These are phyloP conservation scores for Lentinula guzmanii DNA, from an alignment of 768 basidiomycete species.

Conservation along the genomic window DNA sequence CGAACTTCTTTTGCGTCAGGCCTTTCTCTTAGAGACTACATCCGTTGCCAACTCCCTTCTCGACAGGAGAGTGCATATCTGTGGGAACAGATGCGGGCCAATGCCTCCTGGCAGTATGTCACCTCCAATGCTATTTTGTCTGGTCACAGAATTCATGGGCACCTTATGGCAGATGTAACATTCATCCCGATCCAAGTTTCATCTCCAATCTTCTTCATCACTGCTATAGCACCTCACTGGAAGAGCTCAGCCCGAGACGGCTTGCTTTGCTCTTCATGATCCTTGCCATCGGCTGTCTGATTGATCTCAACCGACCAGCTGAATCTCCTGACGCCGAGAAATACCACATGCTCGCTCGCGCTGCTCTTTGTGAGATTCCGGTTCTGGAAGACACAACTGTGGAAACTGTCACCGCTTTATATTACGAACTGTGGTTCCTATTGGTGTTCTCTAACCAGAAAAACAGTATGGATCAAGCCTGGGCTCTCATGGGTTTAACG, in stretches of 20 bases:
- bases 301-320: conserved; percentile 45
- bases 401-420: conserved; percentile 52
- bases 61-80: conserved; percentile 53
- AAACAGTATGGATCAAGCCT: conserved; percentile 51
- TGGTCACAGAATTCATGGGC: background rate
- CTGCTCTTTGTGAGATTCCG: conserved; percentile 52
- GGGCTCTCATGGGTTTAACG: conserved; percentile 51
- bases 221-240: conserved; percentile 48
- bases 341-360: conserved; percentile 56
- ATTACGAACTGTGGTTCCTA: conserved; percentile 63
- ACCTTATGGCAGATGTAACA: conserved; percentile 43
- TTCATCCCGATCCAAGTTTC: conserved; percentile 58
- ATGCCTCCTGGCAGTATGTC: conserved; percentile 63
- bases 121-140: conserved; percentile 3
- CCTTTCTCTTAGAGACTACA: conserved; percentile 46
- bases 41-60: conserved; percentile 49
- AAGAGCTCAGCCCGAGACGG: conserved; percentile 54
- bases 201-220: conserved; percentile 61
- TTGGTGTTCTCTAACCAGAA: conserved; percentile 66
- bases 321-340: conserved; percentile 51
- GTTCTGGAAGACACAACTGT: conserved; percentile 66
- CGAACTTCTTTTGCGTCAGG: conserved; percentile 44
- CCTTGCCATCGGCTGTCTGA: conserved; percentile 61
- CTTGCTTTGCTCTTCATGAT: conserved; percentile 66
- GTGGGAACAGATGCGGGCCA: conserved; percentile 55